Evolutionary conservation across 1,139 yeast genomes (phyloP), one percentile per base, ranked within the genome.

Genomic region (Yamadazyma jaroonii): DNA sequence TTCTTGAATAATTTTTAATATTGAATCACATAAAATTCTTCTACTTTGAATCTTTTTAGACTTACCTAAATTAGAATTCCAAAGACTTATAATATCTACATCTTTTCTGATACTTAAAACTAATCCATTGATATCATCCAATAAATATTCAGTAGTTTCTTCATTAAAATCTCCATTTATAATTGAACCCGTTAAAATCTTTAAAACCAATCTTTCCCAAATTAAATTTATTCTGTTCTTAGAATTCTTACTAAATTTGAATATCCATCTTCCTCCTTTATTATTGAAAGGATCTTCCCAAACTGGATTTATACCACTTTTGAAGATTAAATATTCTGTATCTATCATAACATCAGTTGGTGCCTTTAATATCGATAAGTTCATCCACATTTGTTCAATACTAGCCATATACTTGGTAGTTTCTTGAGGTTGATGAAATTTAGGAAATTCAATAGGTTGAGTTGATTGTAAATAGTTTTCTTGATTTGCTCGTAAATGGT

Each of bases 231-330:
- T 61, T 39, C 79, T 56, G 39, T 56, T 59, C 20, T 42, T 45
- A n/a, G 41, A 37, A 28, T 38, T 29, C 29, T 72, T 62, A 45
- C 56, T 58, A 52, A 79, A 69, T 43, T 81, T 65, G 48, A 78
- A 72, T 26, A 76, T 74, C 86, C 86, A 81, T 49, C 84, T 67
- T 3, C 88, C 88, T 29, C 87, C 87, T 38, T 69, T 64, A 34
- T 72, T 59, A 52, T 81, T 81, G 39, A 71, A 64, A 2, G 86
- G 84, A 52, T 81, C 87, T 54, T 81, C 87, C 85, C 87, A 81
- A 40, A 79, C 77, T 13, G 88, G 88, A 50, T 75, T 76, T 31
- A 81, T 74, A 2, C 85, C 85, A 32, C 75, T 66, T 48, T 79
- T 77, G 59, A 82, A 81, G 11, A 81, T 57, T 44, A 79, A 77